Evolutionary conservation across 2,329 filamentous ascomycete species (phyloP).

Genomic region (Nothopassalora personata): DNA sequence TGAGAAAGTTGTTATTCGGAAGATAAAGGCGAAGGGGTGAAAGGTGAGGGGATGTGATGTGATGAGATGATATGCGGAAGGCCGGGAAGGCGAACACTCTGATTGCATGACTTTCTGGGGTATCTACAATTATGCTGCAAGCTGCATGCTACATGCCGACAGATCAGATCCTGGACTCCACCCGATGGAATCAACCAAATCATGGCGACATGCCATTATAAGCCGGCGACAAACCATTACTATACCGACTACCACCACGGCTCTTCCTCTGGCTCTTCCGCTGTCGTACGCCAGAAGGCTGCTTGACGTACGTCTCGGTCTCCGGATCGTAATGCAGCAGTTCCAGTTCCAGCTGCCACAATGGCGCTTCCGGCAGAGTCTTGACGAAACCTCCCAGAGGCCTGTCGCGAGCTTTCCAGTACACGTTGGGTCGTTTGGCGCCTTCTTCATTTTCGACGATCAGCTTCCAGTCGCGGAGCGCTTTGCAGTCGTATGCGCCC

Average conservation of each 20-base stretch:
- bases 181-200: background rate
- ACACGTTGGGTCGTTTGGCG: constrained; percentile 36
- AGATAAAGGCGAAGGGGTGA: constrained; percentile 42
- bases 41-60: background rate
- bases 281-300: constrained; percentile 17
- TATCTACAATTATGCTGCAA: constrained; percentile 4
- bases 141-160: background rate
- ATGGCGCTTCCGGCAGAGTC: constrained; percentile 41
- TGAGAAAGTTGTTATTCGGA: constrained; percentile 71
- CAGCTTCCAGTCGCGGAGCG: constrained; percentile 44
- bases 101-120: background rate
- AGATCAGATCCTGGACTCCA: background rate
- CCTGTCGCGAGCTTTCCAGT: constrained; percentile 38
- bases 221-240: background rate
- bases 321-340: constrained; percentile 38
- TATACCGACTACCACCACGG: constrained; percentile 2
- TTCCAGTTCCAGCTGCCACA: constrained; percentile 42
- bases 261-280: constrained; percentile 15
- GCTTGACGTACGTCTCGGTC: constrained; percentile 38
- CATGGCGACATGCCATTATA: background rate
- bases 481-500: constrained; percentile 41
- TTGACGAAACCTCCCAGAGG: constrained; percentile 35
- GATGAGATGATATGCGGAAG: too few species aligned
- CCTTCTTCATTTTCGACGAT: constrained; percentile 38
- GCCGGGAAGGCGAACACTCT: background rate